These are phyloP conservation scores for Botryotinia narcissicola DNA, from an alignment of 2,329 filamentous ascomycete species.

Conservation along the genomic window DNA sequence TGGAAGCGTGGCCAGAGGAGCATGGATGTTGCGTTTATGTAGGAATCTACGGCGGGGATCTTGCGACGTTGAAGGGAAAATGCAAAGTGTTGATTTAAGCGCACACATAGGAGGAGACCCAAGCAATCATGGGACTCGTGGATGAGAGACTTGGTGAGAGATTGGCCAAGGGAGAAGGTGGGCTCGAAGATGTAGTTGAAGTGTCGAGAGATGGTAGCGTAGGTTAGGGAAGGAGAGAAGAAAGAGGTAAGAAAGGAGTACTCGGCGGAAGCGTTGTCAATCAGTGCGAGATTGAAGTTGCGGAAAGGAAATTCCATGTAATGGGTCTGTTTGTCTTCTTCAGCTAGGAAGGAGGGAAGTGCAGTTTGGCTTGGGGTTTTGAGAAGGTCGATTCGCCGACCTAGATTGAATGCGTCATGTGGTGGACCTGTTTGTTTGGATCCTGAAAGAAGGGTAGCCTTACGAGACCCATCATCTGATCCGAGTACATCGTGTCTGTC, in stretches of 20 bases:
- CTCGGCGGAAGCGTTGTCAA: constrained; percentile 92
- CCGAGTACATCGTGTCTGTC: constrained; percentile 84
- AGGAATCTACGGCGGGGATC: constrained; percentile 82
- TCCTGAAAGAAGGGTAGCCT: constrained; percentile 58
- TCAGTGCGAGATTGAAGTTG: constrained; percentile 88
- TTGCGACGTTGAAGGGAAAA: constrained; percentile 92
- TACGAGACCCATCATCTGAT: constrained; percentile 69
- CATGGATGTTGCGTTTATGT: constrained; percentile 95
- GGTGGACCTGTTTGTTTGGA: constrained; percentile 54
- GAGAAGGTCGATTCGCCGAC: constrained; percentile 79
- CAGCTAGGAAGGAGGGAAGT: constrained; percentile 82
- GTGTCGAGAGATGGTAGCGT: constrained; percentile 74
- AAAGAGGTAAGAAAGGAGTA: constrained; percentile 92
- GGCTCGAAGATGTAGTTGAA: constrained; percentile 88
- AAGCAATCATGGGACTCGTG: constrained; percentile 78
- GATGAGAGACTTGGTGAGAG: constrained; percentile 72
- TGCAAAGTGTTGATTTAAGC: constrained; percentile 88
- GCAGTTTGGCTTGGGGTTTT: constrained; percentile 71
- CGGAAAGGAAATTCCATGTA: constrained; percentile 89
- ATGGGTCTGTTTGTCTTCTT: constrained; percentile 82
- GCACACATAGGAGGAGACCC: constrained; percentile 85
- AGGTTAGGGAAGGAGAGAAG: constrained; percentile 75
- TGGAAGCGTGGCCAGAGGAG: constrained; percentile 95
- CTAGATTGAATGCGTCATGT: constrained; percentile 87
- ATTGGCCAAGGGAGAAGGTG: constrained; percentile 79